phyloP scores from a whole-genome alignment of 192 early-diverging fungal species.

The Linnemannia schmuckeri region DNA sequence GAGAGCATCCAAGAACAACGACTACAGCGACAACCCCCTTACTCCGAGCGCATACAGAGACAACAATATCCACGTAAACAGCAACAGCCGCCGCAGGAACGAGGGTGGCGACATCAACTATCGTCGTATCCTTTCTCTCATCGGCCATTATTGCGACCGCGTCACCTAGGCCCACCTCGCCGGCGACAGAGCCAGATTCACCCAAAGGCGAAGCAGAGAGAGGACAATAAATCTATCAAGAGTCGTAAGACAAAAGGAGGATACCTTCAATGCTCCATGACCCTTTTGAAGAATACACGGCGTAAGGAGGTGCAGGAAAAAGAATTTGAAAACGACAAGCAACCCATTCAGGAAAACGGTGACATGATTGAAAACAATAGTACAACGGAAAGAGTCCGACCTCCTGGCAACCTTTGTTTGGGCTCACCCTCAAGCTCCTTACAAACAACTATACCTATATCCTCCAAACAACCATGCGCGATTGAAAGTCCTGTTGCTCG shows the following conservation, averaged over 20 bases:
- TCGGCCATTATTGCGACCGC: neutral
- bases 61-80: neutral
- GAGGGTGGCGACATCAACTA: neutral
- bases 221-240: neutral
- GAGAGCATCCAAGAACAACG: constrained; percentile 2
- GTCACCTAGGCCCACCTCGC: neutral
- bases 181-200: neutral
- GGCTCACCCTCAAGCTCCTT: neutral
- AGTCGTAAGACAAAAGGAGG: neutral
- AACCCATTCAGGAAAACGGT: neutral
- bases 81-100: neutral
- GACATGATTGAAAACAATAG: neutral
- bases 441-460: neutral
- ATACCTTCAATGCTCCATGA: neutral
- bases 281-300: neutral
- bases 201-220: neutral
- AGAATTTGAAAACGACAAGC: neutral
- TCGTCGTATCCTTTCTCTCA: neutral
- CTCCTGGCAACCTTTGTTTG: neutral
- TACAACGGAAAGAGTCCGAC: neutral
- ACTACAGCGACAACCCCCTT: neutral
- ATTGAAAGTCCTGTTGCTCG: constrained; percentile 11
- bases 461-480: neutral
- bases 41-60: neutral
- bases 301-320: neutral